Base-by-base conservation (phyloP, 176 grass and related monocot species). In the Rhipidocladum racemiflorum region DNA sequence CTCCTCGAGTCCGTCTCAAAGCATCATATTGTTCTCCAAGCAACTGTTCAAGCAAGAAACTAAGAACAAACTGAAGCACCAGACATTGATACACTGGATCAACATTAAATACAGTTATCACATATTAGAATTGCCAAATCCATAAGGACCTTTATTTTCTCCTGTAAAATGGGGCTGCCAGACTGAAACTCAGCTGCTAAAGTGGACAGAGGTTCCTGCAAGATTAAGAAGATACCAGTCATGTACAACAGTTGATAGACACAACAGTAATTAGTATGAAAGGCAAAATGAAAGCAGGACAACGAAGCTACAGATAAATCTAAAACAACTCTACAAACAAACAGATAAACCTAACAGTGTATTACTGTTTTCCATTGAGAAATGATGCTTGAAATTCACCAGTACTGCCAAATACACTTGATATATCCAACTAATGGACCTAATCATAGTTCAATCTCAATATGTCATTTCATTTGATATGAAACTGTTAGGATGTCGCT, bases 21-120 rank as follows among this genome's bases (percentile, higher is more conserved):
- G 97, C 97, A 90, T 49, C 76, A 88, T 95, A 99, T 80, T 99
- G 87, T 70, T 99, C 93, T 48, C 82, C 91, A 76, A 99, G 89
- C 82, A 95, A 79, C 97, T 99, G 83, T 73, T 69, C 53, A 85
- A 91, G 77, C 20, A 60, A 83, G 32, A 77, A 65, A 74, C 28
- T 72, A 57, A 67, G 38, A 94, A 83, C 70, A 87, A 80, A 87
- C 57, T 50, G 81, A 34, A 93, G 7, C 69, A 90, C 13, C 0
- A 40, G 25, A 45, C 6, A 64, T 13, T 53, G 60, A 30, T 43
- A 57, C 23, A 69, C 23, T 4, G 42, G 34, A 77, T 49, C 23
- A 61, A 70, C 34, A 73, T 10, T 40, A 65, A 74, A 63, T 79
- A 21, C 11, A 65, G 17, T 36, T 65, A 86, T 69, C 48, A 38